Evolutionary conservation across 2,329 filamentous ascomycete genomes (phyloP).

Genomic region (Stenocarpella maydis): DNA sequence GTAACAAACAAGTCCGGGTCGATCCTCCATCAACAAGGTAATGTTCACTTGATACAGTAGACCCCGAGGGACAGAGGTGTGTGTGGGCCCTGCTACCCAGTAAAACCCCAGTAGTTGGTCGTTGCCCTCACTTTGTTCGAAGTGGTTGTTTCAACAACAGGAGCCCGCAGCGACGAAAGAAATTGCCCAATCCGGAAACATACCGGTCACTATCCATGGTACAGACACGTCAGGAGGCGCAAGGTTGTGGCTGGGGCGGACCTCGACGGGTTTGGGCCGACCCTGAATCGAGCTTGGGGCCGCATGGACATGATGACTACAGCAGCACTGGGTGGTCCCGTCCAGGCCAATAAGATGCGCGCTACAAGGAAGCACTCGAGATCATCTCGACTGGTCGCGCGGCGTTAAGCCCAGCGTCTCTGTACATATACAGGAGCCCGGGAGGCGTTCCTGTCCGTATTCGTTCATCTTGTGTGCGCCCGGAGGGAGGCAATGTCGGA

Average conservation of each 20-base stretch:
- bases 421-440: neutral
- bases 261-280: slow-evolving; percentile 1
- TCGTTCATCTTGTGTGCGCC: slow-evolving; percentile 6
- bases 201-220: neutral
- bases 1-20: slow-evolving; percentile 8
- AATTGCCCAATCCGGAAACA: slow-evolving; percentile 16
- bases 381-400: neutral
- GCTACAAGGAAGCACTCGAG: slow-evolving; percentile 2
- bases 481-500: too few species aligned
- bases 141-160: too few species aligned
- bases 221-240: slow-evolving; percentile 15
- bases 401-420: neutral
- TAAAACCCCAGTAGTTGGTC: neutral
- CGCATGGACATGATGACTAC: slow-evolving; percentile 11
- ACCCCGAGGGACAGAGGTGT: neutral
- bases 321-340: neutral
- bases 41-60: neutral
- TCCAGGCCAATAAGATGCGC: slow-evolving; percentile 10
- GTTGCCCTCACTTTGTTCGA: neutral
- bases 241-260: neutral
- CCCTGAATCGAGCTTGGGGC: slow-evolving; percentile 16
- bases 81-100: neutral
- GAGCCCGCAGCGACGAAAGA: neutral
- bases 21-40: neutral
- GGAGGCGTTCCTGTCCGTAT: neutral